phyloP scores from a whole-genome alignment of 2,329 filamentous ascomycete genomes.

The Neofusicoccum cordaticola region DNA sequence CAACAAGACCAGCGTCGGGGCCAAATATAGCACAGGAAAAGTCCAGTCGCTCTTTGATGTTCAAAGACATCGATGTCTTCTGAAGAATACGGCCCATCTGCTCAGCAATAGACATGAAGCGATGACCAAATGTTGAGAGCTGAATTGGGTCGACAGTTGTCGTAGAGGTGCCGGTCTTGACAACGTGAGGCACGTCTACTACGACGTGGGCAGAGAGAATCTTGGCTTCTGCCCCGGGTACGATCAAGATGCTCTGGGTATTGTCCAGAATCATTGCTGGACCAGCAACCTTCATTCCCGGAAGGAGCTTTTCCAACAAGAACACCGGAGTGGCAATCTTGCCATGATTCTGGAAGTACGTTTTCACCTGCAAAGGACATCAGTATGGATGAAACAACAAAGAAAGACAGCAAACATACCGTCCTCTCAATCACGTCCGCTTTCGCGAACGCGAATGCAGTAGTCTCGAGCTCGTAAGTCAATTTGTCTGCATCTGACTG shows the following conservation, averaged over 20 bases:
- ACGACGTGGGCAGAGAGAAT: constrained; percentile 40
- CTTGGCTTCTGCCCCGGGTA: constrained; percentile 36
- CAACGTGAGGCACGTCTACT: constrained; percentile 44
- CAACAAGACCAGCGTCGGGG: constrained; percentile 25
- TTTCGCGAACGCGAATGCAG: constrained; percentile 57
- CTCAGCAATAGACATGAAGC: constrained; percentile 29
- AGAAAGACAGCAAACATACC: background rate
- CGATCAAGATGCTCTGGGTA: constrained; percentile 47
- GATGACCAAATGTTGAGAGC: constrained; percentile 23
- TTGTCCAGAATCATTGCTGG: constrained; percentile 38
- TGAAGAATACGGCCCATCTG: constrained; percentile 27
- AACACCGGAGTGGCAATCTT: constrained; percentile 26
- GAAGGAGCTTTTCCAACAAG: constrained; percentile 23
- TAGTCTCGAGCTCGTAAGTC: constrained; percentile 73
- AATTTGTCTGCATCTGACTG: constrained; percentile 65
- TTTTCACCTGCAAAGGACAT: background rate
- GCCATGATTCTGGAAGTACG: constrained; percentile 28
- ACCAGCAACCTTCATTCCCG: constrained; percentile 26
- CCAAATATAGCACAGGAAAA: constrained; percentile 27
- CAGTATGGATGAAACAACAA: background rate
- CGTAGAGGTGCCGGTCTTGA: constrained; percentile 50
- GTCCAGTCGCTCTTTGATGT: constrained; percentile 39
- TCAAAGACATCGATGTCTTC: constrained; percentile 24
- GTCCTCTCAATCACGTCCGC: constrained; percentile 68
- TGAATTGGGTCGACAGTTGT: constrained; percentile 49